These are phyloP conservation scores for Ophiocordyceps robertsii DNA, from an alignment of 2,329 filamentous ascomycete species.

Conservation along the genomic window DNA sequence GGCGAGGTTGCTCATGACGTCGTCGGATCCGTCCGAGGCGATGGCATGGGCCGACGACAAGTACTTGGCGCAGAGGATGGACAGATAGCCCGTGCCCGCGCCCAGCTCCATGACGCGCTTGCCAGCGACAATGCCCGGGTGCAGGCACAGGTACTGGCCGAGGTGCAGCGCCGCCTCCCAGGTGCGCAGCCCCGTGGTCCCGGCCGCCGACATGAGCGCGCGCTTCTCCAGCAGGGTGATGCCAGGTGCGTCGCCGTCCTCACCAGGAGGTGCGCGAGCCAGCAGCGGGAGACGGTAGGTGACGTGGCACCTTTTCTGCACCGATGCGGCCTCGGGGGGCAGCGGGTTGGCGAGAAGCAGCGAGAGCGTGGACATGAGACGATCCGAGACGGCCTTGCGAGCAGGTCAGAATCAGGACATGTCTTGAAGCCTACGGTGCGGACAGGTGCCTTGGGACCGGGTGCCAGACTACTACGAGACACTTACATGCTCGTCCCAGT, in stretches of 20 bases:
- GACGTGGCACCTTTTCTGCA: slow-evolving; percentile 61
- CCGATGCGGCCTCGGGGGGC: slow-evolving; percentile 49
- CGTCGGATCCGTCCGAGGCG: slow-evolving; percentile 62
- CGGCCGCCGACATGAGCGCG: slow-evolving; percentile 53
- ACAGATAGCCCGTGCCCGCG: slow-evolving; percentile 63
- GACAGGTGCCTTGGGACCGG: too few relatives aligned
- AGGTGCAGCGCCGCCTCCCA: slow-evolving; percentile 73
- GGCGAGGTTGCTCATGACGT: slow-evolving; percentile 53
- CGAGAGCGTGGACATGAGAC: slow-evolving; percentile 58
- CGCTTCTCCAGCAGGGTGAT: slow-evolving; percentile 59
- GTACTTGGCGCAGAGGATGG: slow-evolving; percentile 58
- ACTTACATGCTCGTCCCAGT: slow-evolving; percentile 83
- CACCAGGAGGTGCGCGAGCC: slow-evolving; percentile 8
- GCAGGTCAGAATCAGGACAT: slow-evolving; percentile 10
- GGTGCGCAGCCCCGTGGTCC: slow-evolving; percentile 64
- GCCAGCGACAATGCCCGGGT: slow-evolving; percentile 29
- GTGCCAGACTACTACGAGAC: not conserved
- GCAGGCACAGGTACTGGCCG: slow-evolving; percentile 50
- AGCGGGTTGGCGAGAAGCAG: slow-evolving; percentile 49
- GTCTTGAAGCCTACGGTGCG: not conserved
- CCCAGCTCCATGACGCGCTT: slow-evolving; percentile 60
- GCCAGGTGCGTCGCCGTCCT: slow-evolving; percentile 2
- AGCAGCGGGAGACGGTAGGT: slow-evolving; percentile 46
- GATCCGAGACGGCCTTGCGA: slow-evolving; percentile 66
- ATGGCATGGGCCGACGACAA: slow-evolving; percentile 46